phyloP scores from a whole-genome alignment of 2,329 filamentous ascomycete genomes.

The Fusarium cyanostomum region DNA sequence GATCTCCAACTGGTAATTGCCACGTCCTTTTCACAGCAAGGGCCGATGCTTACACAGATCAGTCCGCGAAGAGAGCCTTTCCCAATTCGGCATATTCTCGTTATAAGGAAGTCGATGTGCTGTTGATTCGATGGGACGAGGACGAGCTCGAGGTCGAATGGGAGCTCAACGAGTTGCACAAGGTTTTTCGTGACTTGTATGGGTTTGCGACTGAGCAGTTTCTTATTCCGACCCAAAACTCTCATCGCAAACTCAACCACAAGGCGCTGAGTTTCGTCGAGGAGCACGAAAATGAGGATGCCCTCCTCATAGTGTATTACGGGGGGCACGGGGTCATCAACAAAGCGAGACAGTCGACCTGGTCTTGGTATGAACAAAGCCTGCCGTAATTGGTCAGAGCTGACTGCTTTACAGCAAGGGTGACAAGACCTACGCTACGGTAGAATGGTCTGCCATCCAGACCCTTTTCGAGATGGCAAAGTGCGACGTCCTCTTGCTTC shows the following conservation, averaged over 20 bases:
- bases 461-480: conserved; percentile 42
- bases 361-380: conserved; percentile 34
- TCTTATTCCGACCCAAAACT: conserved; percentile 39
- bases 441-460: conserved; percentile 43
- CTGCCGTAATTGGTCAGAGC: not conserved
- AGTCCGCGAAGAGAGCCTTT: conserved; percentile 40
- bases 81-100: conserved; percentile 41
- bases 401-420: conserved; percentile 31
- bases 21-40: too few species aligned
- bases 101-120: conserved; percentile 39
- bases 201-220: conserved; percentile 37
- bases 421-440: conserved; percentile 38
- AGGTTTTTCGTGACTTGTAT: conserved; percentile 34
- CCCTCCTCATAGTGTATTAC: conserved; percentile 42
- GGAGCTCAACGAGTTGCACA: conserved; percentile 36
- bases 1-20: conserved; percentile 35
- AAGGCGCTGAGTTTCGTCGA: conserved; percentile 39
- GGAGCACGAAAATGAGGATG: conserved; percentile 41
- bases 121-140: conserved; percentile 42
- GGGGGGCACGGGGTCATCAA: conserved; percentile 41
- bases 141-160: conserved; percentile 41
- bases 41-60: conserved; percentile 5
- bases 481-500: conserved; percentile 40
- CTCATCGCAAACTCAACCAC: conserved; percentile 39
- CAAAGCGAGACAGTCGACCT: conserved; percentile 41